Evolutionary conservation across 495 filamentous ascomycete genomes (phyloP).

Genomic region (Pseudevernia furfuracea): DNA sequence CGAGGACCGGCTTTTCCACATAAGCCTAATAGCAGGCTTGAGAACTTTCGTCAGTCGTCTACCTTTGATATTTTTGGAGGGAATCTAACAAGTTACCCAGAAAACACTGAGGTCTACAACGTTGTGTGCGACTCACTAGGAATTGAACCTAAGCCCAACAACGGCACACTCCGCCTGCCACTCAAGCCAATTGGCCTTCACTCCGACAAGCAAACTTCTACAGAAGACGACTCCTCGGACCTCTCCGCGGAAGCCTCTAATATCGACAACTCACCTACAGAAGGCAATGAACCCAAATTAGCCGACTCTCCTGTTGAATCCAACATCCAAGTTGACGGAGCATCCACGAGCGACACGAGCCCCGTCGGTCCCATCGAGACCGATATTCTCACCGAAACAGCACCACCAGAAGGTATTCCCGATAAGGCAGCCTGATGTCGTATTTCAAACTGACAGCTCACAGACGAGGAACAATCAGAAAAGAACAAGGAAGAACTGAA

Average conservation of each 20-base stretch:
- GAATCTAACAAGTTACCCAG: constrained; percentile 32
- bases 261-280: not conserved
- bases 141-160: constrained; percentile 39
- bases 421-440: not conserved
- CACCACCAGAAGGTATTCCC: not conserved
- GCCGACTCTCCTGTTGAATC: not conserved
- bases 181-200: constrained; percentile 63
- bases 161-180: constrained; percentile 60
- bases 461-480: constrained; percentile 9
- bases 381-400: not conserved
- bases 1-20: constrained; percentile 53
- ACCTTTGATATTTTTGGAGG: not conserved
- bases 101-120: constrained; percentile 94
- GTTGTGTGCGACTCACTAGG: constrained; percentile 59
- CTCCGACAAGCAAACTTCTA: constrained; percentile 38
- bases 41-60: constrained; percentile 73
- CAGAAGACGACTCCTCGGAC: constrained; percentile 36
- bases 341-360: not conserved
- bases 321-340: not conserved
- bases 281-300: not conserved
- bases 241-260: constrained; percentile 8
- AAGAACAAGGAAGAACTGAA: constrained; percentile 14
- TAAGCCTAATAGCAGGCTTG: constrained; percentile 66
- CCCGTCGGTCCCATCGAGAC: not conserved
- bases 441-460: constrained; percentile 4